phyloP scores from a whole-genome alignment of 2,329 filamentous ascomycete genomes.

The Lachnum nothofagi region DNA sequence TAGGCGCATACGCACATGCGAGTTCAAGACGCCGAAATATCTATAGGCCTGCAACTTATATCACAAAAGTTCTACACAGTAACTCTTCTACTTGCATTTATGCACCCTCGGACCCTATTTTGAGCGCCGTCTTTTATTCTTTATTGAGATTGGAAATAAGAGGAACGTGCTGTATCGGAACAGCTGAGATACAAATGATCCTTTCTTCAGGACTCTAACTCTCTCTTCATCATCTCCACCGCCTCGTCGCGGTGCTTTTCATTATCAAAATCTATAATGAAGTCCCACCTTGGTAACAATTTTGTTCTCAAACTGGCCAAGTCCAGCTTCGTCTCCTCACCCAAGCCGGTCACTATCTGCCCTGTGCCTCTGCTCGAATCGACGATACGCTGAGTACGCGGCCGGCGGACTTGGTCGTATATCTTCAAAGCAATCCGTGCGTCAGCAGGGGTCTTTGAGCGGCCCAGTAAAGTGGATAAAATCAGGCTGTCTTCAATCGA shows the following conservation, averaged over 20 bases:
- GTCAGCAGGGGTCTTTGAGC: constrained; percentile 20
- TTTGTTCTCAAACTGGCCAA: background rate
- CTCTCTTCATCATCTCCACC: constrained; percentile 1
- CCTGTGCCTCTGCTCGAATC: background rate
- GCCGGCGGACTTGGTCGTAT: constrained; percentile 7
- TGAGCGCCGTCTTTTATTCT: too few species aligned
- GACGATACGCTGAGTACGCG: background rate
- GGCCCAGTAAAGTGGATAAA: background rate
- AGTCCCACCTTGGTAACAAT: constrained; percentile 3
- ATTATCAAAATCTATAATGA: constrained; percentile 5
- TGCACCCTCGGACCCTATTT: too few species aligned
- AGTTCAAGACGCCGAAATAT: too few species aligned
- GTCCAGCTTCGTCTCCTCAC: background rate
- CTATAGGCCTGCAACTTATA: too few species aligned
- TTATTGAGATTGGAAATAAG: too few species aligned
- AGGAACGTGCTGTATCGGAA: too few species aligned
- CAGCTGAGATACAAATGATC: too few species aligned
- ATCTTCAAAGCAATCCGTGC: background rate
- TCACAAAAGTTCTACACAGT: too few species aligned
- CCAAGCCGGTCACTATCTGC: constrained; percentile 1
- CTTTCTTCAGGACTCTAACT: background rate
- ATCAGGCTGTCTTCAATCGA: constrained; percentile 32
- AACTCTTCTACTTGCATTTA: too few species aligned
- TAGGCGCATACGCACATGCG: too few species aligned
- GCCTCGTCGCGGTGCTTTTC: constrained; percentile 2